Base-by-base conservation (phyloP, 2,329 filamentous ascomycete genomes). In the Cercospora brassicicola region DNA sequence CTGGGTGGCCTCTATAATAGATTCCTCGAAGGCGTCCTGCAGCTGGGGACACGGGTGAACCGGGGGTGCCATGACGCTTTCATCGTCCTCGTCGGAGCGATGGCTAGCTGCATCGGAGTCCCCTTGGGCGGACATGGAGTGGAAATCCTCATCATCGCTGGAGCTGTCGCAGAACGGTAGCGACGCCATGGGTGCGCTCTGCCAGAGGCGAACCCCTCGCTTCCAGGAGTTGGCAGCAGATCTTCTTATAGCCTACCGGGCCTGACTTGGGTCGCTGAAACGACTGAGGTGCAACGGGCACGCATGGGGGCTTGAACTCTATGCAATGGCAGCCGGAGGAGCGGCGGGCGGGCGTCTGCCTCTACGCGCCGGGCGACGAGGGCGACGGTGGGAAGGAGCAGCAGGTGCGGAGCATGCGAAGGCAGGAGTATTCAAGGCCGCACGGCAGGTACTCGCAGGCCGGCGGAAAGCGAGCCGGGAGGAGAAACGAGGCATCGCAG, bases 1-100 rank as follows among this genome's bases (percentile, higher is more conserved):
- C n/a, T 82, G 81, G 13, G 87, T 87, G 36, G 89, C 89, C 76
- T 95, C 92, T 66, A 88, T 82, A 73, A 95, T 87, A 1, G 91
- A 94, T 80, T 95, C 92, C 73, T 91, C 89, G 77, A 96, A 95
- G 69, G 92, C 91, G 69, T 86, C 87, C 78, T 95, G 92, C 87
- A 95, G 91, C 31, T 87, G 86, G 15, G 87, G 82, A 62, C 95
- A 89, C 6, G 92, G 92, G 76, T 96, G 92, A 53, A 80, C 77
- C n/a, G 86, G 86, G 68, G 82, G 76, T n/a, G 71, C 67, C 62
- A 76, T 72, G 33, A 60, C 66, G 2, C 45, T 51, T 23, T 23
- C 45, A 23, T 59, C 65, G 28, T 65, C 70, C 15, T 60, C 68
- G 36, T 67, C 62, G 53, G 23, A 57, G 26, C 30, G 13, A 30